Percentiles rank a stretch among this genome's conserved stretches.
phyloP scores from a whole-genome alignment of 106 monocot genomes.

The Dioscorea dumetorum region DNA sequence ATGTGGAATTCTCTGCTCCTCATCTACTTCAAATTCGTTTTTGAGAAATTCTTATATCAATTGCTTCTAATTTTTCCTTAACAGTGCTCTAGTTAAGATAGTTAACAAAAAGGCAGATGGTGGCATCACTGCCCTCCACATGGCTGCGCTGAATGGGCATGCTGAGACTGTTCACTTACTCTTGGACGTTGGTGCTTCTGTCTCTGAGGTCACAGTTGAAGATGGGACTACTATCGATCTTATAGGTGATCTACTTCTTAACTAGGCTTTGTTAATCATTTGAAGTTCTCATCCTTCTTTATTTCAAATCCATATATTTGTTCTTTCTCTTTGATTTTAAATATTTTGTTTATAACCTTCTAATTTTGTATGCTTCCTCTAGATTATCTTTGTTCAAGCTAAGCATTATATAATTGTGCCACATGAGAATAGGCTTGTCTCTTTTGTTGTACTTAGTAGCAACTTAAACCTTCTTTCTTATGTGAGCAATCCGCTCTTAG shows the following conservation, averaged over 20 bases:
- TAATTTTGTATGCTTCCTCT: too few relatives aligned
- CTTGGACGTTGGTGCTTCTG: conserved; percentile 81
- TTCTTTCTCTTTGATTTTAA: neutral
- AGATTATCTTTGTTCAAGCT: too few relatives aligned
- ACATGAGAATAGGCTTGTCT: too few relatives aligned
- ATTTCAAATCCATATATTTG: neutral
- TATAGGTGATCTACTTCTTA: conserved; percentile 45
- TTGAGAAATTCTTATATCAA: neutral
- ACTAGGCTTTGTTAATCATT: neutral
- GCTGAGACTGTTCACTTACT: conserved; percentile 72
- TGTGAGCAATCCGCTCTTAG: too few relatives aligned
- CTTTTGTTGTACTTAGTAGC: too few relatives aligned
- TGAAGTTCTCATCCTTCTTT: neutral
- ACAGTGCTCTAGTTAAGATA: conserved; percentile 49
- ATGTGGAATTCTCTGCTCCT: neutral
- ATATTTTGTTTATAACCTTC: too few relatives aligned
- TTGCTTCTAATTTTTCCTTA: conserved; percentile 13
- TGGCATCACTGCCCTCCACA: conserved; percentile 93
- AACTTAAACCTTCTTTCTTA: too few relatives aligned
- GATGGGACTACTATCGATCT: conserved; percentile 91
- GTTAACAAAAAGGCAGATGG: conserved; percentile 87
- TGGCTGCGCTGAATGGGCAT: conserved; percentile 93
- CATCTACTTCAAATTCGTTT: neutral
- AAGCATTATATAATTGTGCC: too few relatives aligned
- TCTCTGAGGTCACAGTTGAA: conserved; percentile 65